A percentile compares a stretch with the other conserved stretches of the same genome.
Evolutionary conservation across 2,329 filamentous ascomycete species (phyloP).

Genomic region (Myriosclerotinia duriaeana): DNA sequence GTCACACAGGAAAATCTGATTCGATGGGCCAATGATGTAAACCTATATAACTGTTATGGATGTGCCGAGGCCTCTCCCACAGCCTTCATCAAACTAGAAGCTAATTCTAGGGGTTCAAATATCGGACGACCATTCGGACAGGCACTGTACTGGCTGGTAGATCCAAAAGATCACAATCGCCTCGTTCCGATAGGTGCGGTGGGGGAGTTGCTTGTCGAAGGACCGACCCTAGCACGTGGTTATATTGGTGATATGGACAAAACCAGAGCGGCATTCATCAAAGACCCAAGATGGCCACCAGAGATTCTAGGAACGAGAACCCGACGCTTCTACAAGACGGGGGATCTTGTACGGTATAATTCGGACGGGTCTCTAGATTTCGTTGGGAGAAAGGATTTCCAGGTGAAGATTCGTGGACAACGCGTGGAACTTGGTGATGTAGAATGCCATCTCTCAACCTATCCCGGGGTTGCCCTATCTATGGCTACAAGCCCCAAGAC

Average conservation of each 20-base stretch:
- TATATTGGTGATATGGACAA: slow-evolving; percentile 44
- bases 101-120: slow-evolving; percentile 18
- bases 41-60: slow-evolving; percentile 19
- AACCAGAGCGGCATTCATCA: slow-evolving; percentile 42
- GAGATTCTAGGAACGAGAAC: slow-evolving; percentile 28
- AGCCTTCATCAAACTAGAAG: slow-evolving; percentile 5
- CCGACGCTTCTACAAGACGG: slow-evolving; percentile 57
- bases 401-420: slow-evolving; percentile 65
- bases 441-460: slow-evolving; percentile 34
- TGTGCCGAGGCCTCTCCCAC: slow-evolving; percentile 8
- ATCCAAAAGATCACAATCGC: slow-evolving; percentile 43
- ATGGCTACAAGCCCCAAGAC: slow-evolving; percentile 19
- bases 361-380: slow-evolving; percentile 60
- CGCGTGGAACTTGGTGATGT: slow-evolving; percentile 65
- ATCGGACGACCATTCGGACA: slow-evolving; percentile 14
- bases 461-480: slow-evolving; percentile 6
- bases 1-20: slow-evolving; percentile 32
- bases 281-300: slow-evolving; percentile 37
- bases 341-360: slow-evolving; percentile 55
- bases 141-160: slow-evolving; percentile 42
- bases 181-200: slow-evolving; percentile 41
- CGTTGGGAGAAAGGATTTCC: slow-evolving; percentile 61
- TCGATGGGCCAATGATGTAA: slow-evolving; percentile 38
- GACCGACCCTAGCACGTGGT: slow-evolving; percentile 42
- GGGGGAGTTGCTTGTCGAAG: slow-evolving; percentile 45